Base-by-base conservation (phyloP, 768 basidiomycete genomes). In the Mrakia hoshinonis region DNA sequence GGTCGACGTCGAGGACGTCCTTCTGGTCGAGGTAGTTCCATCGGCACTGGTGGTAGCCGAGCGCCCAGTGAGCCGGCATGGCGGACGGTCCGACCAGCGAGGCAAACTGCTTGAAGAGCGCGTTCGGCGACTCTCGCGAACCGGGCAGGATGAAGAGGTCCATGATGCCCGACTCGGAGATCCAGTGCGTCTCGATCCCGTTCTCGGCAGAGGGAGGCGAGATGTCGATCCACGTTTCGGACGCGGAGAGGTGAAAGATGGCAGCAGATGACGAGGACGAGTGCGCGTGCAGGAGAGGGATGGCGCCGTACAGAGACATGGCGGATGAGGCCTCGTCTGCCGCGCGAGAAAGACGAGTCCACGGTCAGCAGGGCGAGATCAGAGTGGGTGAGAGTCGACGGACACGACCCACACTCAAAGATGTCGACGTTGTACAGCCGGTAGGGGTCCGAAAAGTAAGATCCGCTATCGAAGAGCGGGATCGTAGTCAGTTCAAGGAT, bases 21-120 rank as follows among this genome's bases (percentile, higher is more conserved):
- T 89, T 86, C 34, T 90, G 87, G 80, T 87, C 90, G 74, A 95
- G 84, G 77, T 99, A 98, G 78, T 99, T 98, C 96, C 96, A 98
- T 46, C 96, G 83, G 79, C 95, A 98, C 78, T 98, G 96, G 79
- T 98, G 96, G 77, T 99, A 95, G 0, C 87, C 96, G 70, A 97
- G 83, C 34, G 91, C 86, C 87, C 91, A 97, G 24, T 90, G 85
- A 11, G 92, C 87, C 0, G 96, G 96, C n/a, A 99, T 83, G 4
- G 88, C 87, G 0, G 90, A 85, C 0, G 89, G 85, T 0, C 96
- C 96, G 0, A 94, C 96, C 67, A 98, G 84, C 24, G 82, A 80
- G 0, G 91, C 84, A 77, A 95, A 97, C 78, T 97, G 92, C 58
- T 82, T 84, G 79, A 97, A 93, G 39, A 97, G 82, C 3, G 90